Evolutionary conservation across 2,329 filamentous ascomycete genomes (phyloP).

Genomic region (Graphium sp.): DNA sequence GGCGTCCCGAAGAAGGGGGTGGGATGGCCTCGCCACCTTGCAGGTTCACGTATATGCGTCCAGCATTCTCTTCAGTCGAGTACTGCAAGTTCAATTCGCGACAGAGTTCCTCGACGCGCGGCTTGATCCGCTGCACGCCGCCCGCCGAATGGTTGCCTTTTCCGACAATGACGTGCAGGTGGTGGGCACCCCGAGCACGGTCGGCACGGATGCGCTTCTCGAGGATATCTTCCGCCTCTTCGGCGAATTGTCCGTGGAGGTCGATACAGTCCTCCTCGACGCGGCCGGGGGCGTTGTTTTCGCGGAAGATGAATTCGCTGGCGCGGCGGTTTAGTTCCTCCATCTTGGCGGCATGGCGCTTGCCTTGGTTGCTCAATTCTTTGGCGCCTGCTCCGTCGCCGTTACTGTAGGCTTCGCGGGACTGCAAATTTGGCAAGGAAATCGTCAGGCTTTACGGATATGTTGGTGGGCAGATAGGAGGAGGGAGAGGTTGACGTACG

Average conservation of each 20-base stretch:
- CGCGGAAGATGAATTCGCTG: constrained; percentile 84
- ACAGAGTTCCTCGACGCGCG: constrained; percentile 80
- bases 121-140: constrained; percentile 88
- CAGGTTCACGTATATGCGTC: constrained; percentile 76
- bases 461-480: not conserved
- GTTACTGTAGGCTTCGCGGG: constrained; percentile 62
- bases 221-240: constrained; percentile 77
- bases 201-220: constrained; percentile 73
- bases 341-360: constrained; percentile 68
- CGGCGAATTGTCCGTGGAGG: constrained; percentile 84
- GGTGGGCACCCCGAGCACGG: constrained; percentile 53
- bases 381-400: constrained; percentile 79
- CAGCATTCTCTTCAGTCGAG: constrained; percentile 74
- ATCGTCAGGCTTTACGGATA: not conserved
- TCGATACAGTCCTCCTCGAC: constrained; percentile 76
- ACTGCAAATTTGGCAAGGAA: constrained; percentile 19
- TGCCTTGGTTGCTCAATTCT: constrained; percentile 68
- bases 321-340: constrained; percentile 83
- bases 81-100: constrained; percentile 69
- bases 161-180: constrained; percentile 90
- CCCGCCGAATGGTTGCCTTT: constrained; percentile 76
- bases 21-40: constrained; percentile 19
- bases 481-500: constrained; percentile 22
- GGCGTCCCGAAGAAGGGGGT: not conserved
- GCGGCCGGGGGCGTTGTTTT: constrained; percentile 69